Evolutionary conservation across 2,329 filamentous ascomycete species (phyloP).

Genomic region (Iodosphaeria phyllophila): DNA sequence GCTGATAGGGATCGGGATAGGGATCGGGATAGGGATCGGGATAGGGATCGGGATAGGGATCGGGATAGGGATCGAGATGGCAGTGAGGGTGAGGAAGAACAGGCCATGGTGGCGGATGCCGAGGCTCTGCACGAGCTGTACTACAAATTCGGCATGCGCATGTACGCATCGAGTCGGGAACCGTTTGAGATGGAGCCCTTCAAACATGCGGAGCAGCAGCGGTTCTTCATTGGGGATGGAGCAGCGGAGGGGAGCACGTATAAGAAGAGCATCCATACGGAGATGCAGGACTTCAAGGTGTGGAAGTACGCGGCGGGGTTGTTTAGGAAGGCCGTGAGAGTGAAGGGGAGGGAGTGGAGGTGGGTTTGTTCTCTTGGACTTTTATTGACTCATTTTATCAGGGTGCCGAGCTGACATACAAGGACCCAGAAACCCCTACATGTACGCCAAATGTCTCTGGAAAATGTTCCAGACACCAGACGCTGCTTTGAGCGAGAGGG

Average conservation of each 20-base stretch:
- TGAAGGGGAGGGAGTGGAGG: conserved; percentile 38
- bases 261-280: conserved; percentile 30
- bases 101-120: no score
- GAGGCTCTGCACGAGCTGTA: conserved; percentile 39
- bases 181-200: conserved; percentile 46
- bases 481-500: conserved; percentile 23
- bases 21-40: no score
- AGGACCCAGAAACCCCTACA: conserved; percentile 34
- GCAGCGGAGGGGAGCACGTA: conserved; percentile 33
- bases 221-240: conserved; percentile 39
- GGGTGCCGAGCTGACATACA: no score
- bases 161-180: conserved; percentile 42
- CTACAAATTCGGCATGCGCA: conserved; percentile 39
- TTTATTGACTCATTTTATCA: background rate
- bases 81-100: no score
- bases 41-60: no score
- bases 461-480: conserved; percentile 38
- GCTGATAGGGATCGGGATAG: no score
- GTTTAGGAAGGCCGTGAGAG: conserved; percentile 34
- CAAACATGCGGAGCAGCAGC: conserved; percentile 33
- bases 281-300: conserved; percentile 40
- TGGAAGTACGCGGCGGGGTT: conserved; percentile 40
- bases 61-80: no score
- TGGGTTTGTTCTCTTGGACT: conserved; percentile 18
- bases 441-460: conserved; percentile 44